Base-by-base conservation (phyloP, 2,329 filamentous ascomycete genomes). In the Byssothecium circinans region DNA sequence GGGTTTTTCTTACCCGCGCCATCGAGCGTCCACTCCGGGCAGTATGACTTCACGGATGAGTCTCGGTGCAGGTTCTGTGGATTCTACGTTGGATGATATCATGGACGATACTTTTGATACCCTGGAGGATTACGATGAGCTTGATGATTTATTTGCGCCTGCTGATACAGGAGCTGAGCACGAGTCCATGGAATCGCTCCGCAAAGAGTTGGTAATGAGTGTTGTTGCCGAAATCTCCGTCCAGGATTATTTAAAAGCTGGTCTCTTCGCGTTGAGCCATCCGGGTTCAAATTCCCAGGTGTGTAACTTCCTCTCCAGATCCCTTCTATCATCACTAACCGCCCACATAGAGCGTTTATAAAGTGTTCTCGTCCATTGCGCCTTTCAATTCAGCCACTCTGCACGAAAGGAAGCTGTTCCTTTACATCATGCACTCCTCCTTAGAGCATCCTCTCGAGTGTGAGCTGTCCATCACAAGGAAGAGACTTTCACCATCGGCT, bases 21-120 rank as follows among this genome's bases (percentile, higher is more conserved):
- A 80, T 48, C 77, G 81, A 57, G 78, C 75, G n/a, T 85, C 82
- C 8, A 78, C 82, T 1, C 80, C 78, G 19, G 81, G 78, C 29
- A 72, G 69, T 37, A 60, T 73, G 34, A 60, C 62, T 20, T 72
- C 70, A 18, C 60, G 70, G 29, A 62, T 71, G 55, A 74, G 71
- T 43, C 45, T 74, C 8, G 66, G 67, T 10, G 67, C 57, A 14
- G 60, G 57, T 12, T 71, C 69, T 18, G 61, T 72, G 15, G 68
- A 72, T 38, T 70, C 72, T 27, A 68, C 65, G 4, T 43, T 72
- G 11, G 65, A 72, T 33, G 67, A 72, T 41, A 63, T 62, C 10
- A 67, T 71, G 63, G 65, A 69, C 30, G 69, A 71, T 30, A 69
- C 65, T 2, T 70, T 65, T 41, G 68, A 71, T 41, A 67, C 65